Evolutionary conservation across 805 yeast genomes (phyloP), one percentile per base, ranked within the genome.

Genomic region (Cyberlindnera xishuangbannaensis): DNA sequence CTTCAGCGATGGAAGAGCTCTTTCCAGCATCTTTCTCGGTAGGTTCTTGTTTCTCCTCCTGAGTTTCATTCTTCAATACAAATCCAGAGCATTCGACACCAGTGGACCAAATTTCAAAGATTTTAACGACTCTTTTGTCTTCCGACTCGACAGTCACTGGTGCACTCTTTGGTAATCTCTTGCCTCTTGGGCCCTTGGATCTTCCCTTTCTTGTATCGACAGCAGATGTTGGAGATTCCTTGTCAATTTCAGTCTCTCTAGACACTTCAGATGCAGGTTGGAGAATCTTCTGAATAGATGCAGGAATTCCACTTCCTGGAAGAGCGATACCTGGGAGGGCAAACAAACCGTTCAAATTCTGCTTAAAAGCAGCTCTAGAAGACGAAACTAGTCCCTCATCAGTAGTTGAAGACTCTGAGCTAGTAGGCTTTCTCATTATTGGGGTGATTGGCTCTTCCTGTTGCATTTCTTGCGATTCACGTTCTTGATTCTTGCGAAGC

Each of bases 151-250:
- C 52, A 9, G 33, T 41, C 8, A 39, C 55, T 15, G 66, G 63
- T 10, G 77, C 71, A n/a, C 64, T 56, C 36, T 64, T 68, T 1
- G 92, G 92, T 33, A 81, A 57, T 47, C 73, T 76, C 40, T 84
- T 71, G 0, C 88, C 88, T 41, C 74, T 66, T 28, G 94, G 94
- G 0, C 90, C 92, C 44, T 62, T 77, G 1, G 78, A 79, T 48
- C 90, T 69, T 19, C 73, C 62, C 31, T 60, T 62, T 50, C 72
- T 55, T 4, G 55, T 55, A 48, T 71, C 74, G 33, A 14, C 36
- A 33, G 33, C 30, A 33, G 34, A 45, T 14, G 11, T 43, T 7
- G 35, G 41, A 3, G 30, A 41, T 13, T 28, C 35, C 3, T 21
- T 25, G 30, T 39, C 30, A 7, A n/a, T 16, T 4, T n/a, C 28